Evolutionary conservation across 2,329 filamentous ascomycete genomes (phyloP).

Genomic region (Metarhizium brunneum): DNA sequence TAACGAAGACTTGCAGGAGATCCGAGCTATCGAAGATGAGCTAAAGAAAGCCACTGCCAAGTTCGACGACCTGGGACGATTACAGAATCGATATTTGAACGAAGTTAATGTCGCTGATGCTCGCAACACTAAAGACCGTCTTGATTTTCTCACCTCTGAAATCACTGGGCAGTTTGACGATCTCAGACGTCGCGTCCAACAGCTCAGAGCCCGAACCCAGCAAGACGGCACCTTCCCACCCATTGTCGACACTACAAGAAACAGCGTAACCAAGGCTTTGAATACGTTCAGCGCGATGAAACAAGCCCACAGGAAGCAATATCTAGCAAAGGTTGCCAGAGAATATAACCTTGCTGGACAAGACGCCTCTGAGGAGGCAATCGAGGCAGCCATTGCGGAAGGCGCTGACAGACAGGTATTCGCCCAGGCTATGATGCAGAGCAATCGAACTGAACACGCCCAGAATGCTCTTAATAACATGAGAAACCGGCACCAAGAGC

Average conservation of each 20-base stretch:
- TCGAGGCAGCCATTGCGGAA: conserved; percentile 62
- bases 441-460: conserved; percentile 68
- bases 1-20: not conserved
- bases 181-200: not conserved
- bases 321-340: conserved; percentile 74
- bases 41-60: not conserved
- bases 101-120: conserved; percentile 35
- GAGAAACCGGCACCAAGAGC: conserved; percentile 71
- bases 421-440: conserved; percentile 75
- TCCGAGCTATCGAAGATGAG: not conserved
- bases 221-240: not conserved
- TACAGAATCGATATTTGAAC: not conserved
- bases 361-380: conserved; percentile 69
- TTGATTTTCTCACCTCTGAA: not conserved
- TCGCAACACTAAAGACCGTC: not conserved
- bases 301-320: conserved; percentile 67
- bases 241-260: not conserved
- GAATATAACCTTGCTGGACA: conserved; percentile 87
- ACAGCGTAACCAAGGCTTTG: conserved; percentile 33
- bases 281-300: conserved; percentile 75
- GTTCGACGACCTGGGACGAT: not conserved
- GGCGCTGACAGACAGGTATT: conserved; percentile 69
- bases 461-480: conserved; percentile 55
- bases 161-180: not conserved
- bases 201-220: not conserved